Percentiles rank a stretch among this genome's conserved stretches.
phyloP scores from a whole-genome alignment of 1,284 basidiomycete genomes.

The Tausonia pullulans region DNA sequence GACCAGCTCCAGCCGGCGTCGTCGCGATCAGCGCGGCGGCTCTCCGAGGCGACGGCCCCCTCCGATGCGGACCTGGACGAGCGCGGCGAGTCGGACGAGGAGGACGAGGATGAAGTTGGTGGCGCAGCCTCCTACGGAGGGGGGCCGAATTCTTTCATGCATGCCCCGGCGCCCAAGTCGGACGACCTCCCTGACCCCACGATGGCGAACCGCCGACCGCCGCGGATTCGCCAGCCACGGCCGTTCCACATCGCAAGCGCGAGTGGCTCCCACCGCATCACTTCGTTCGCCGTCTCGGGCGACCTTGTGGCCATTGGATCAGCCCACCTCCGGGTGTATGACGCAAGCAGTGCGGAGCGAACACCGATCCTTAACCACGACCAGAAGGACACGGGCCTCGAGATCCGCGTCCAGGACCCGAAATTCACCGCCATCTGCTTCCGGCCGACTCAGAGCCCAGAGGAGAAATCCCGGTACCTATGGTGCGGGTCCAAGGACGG shows the following conservation, averaged over 20 bases:
- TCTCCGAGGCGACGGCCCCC: neutral
- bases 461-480: slow-evolving; percentile 42
- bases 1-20: neutral
- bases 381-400: slow-evolving; percentile 44
- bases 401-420: slow-evolving; percentile 48
- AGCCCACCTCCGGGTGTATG: slow-evolving; percentile 51
- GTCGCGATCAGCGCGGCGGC: neutral
- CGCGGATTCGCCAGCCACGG: slow-evolving; percentile 38
- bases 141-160: neutral
- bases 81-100: slow-evolving; percentile 6
- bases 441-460: slow-evolving; percentile 42
- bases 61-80: neutral
- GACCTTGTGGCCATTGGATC: slow-evolving; percentile 50
- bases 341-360: slow-evolving; percentile 27
- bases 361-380: slow-evolving; percentile 44
- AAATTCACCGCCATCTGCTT: slow-evolving; percentile 68
- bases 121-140: neutral
- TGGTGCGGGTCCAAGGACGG: slow-evolving; percentile 88
- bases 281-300: slow-evolving; percentile 49
- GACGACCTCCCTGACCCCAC: slow-evolving; percentile 71
- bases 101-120: neutral
- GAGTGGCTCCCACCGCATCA: slow-evolving; percentile 34
- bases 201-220: slow-evolving; percentile 67
- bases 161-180: slow-evolving; percentile 20
- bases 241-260: slow-evolving; percentile 17